Percentiles rank a stretch among this genome's conserved stretches.
phyloP scores from a whole-genome alignment of 148 eudicot species.

The Mesembryanthemum crystallinum region DNA sequence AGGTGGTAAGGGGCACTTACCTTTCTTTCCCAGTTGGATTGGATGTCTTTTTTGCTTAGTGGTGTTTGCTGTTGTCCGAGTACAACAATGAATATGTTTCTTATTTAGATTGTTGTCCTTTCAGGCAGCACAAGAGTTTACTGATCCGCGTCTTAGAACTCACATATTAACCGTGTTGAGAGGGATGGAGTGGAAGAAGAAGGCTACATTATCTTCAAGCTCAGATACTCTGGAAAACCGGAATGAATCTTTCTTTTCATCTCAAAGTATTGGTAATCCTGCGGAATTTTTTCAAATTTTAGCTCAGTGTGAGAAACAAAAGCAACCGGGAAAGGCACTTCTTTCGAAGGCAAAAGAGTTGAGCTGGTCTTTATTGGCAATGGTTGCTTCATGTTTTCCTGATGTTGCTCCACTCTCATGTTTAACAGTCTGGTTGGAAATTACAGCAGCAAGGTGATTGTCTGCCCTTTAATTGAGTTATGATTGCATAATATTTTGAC shows the following conservation, averaged over 20 bases:
- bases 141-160: conserved; percentile 69
- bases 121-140: conserved; percentile 88
- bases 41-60: conserved; percentile 6
- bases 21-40: conserved; percentile 14
- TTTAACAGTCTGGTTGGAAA: conserved; percentile 91
- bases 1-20: conserved; percentile 54
- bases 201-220: conserved; percentile 38
- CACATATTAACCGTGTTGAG: conserved; percentile 81
- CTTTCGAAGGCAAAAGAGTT: conserved; percentile 81
- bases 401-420: conserved; percentile 84
- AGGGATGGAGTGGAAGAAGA: conserved; percentile 71
- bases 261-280: conserved; percentile 44
- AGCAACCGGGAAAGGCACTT: conserved; percentile 77
- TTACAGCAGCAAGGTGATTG: conserved; percentile 83
- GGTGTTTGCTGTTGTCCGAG: not conserved
- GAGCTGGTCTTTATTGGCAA: conserved; percentile 91
- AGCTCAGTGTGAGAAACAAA: conserved; percentile 79
- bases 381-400: conserved; percentile 89
- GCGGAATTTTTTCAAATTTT: conserved; percentile 78
- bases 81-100: not conserved
- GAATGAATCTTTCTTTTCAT: conserved; percentile 36
- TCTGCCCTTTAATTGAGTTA: conserved; percentile 9
- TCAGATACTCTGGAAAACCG: conserved; percentile 37
- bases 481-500: conserved; percentile 13
- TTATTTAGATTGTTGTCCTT: conserved; percentile 11